Percentiles rank a stretch among this genome's conserved stretches.
phyloP scores from a whole-genome alignment of 2,329 filamentous ascomycete species.

The Aspergillus pseudonomiae region DNA sequence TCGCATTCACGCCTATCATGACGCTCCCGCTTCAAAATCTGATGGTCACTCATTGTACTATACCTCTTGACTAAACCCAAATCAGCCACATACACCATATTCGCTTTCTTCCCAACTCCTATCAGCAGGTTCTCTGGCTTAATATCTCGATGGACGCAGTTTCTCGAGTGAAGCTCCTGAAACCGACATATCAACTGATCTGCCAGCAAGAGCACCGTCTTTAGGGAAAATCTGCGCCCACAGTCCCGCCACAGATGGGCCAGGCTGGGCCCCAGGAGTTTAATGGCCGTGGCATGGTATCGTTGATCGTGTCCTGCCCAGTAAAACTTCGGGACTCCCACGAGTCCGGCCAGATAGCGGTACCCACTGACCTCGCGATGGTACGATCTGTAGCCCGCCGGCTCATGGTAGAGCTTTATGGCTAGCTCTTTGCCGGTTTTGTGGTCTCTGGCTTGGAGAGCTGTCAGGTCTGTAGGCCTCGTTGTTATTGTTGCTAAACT shows the following conservation, averaged over 20 bases:
- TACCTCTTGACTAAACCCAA: constrained; percentile 99
- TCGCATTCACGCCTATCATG: background rate
- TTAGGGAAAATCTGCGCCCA: constrained; percentile 98
- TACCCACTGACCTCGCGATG: background rate
- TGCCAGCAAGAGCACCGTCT: constrained; percentile 93
- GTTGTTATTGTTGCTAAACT: background rate
- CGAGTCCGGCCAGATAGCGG: background rate
- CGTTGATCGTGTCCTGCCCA: constrained; percentile 70
- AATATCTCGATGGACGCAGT: constrained; percentile 99
- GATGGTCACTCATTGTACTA: background rate
- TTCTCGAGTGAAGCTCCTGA: constrained; percentile 99
- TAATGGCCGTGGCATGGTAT: constrained; percentile 99
- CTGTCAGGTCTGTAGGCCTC: background rate
- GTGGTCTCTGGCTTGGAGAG: background rate
- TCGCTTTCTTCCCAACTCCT: constrained; percentile 98
- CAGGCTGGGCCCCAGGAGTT: constrained; percentile 90
- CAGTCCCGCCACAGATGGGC: constrained; percentile 99
- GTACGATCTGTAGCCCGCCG: background rate
- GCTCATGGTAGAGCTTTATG: background rate
- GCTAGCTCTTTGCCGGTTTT: background rate
- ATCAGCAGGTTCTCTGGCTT: constrained; percentile 99
- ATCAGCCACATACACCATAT: constrained; percentile 99
- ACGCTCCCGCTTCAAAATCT: background rate
- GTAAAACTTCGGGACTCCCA: background rate
- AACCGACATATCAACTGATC: constrained; percentile 99